A percentile compares a stretch with the other conserved stretches of the same genome.
Evolutionary conservation across 257 asterid species (phyloP).

Genomic region (Phtheirospermum japonicum): DNA sequence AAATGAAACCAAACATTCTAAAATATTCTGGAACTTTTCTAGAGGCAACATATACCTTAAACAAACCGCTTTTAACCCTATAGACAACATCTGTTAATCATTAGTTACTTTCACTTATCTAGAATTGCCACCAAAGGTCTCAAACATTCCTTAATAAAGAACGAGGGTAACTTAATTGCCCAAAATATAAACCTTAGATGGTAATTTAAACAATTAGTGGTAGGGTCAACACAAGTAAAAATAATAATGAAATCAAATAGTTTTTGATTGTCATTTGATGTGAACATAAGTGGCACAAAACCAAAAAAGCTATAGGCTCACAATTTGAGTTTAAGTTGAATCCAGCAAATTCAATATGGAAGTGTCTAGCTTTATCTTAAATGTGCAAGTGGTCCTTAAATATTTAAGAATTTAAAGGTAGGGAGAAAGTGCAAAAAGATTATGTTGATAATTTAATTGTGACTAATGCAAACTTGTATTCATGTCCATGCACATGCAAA

Average conservation of each 20-base stretch:
- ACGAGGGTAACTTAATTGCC: neutral
- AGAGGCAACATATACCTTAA: too few relatives aligned
- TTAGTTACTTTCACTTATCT: neutral
- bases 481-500: slow-evolving; percentile 18
- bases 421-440: neutral
- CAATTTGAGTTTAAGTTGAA: slow-evolving; percentile 15
- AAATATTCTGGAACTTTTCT: too few relatives aligned
- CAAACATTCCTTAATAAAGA: slow-evolving; percentile 1
- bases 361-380: slow-evolving; percentile 27
- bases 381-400: slow-evolving; percentile 20
- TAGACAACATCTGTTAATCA: too few relatives aligned
- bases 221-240: slow-evolving; percentile 18
- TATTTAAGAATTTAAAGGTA: neutral
- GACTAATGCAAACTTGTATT: slow-evolving; percentile 16
- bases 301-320: neutral
- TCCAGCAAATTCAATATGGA: slow-evolving; percentile 20
- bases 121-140: slow-evolving; percentile 26
- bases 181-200: neutral
- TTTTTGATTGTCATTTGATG: slow-evolving; percentile 6
- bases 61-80: too few relatives aligned
- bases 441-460: neutral
- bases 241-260: neutral
- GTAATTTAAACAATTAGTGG: slow-evolving; percentile 12
- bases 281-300: neutral
- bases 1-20: too few relatives aligned